A percentile compares a stretch with the other conserved stretches of the same genome.
Conservation (phyloP, 805 yeast species). For the Candida insectorum region DNA sequence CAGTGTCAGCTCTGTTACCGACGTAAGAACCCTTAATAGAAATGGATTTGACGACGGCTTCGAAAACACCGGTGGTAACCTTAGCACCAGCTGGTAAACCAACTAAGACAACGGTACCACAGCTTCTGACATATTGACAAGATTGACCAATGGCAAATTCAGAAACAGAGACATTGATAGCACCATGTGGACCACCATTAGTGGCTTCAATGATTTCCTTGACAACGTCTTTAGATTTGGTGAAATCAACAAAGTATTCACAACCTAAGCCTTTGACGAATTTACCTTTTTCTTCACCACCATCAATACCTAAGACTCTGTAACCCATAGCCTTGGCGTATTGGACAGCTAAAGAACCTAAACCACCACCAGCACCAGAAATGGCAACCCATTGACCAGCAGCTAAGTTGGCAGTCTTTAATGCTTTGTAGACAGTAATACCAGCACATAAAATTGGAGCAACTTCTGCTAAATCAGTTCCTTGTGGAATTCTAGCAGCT, state of each 20-base stretch:
- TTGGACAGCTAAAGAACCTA: slow-evolving; percentile 73
- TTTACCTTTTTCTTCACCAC: slow-evolving; percentile 67
- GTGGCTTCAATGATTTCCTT: slow-evolving; percentile 45
- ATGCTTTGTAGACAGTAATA: slow-evolving; percentile 65
- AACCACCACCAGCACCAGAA: slow-evolving; percentile 82
- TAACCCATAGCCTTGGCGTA: slow-evolving; percentile 75
- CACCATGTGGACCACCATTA: slow-evolving; percentile 59
- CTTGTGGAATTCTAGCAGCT: slow-evolving; percentile 56
- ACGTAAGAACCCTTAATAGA: slow-evolving; percentile 42
- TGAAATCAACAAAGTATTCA: slow-evolving; percentile 59
- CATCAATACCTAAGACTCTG: slow-evolving; percentile 67
- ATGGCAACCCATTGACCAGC: slow-evolving; percentile 75
- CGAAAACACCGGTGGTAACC: slow-evolving; percentile 37
- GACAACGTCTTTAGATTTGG: slow-evolving; percentile 47
- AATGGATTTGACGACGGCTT: slow-evolving; percentile 38
- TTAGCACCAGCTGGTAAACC: slow-evolving; percentile 46
- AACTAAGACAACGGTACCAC: slow-evolving; percentile 42
- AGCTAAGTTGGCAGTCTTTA: slow-evolving; percentile 51
- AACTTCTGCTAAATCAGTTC: slow-evolving; percentile 51
- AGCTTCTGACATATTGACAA: slow-evolving; percentile 34
- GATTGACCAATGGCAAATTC: slow-evolving; percentile 50
- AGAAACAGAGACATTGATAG: slow-evolving; percentile 49
- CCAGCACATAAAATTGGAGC: slow-evolving; percentile 69
- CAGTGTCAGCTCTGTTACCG: slow-evolving; percentile 45
- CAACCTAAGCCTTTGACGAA: slow-evolving; percentile 58